A percentile compares a stretch with the other conserved stretches of the same genome.
phyloP scores from a whole-genome alignment of 2,329 filamentous ascomycete genomes.

The Ceratocystiopsis sp. region DNA sequence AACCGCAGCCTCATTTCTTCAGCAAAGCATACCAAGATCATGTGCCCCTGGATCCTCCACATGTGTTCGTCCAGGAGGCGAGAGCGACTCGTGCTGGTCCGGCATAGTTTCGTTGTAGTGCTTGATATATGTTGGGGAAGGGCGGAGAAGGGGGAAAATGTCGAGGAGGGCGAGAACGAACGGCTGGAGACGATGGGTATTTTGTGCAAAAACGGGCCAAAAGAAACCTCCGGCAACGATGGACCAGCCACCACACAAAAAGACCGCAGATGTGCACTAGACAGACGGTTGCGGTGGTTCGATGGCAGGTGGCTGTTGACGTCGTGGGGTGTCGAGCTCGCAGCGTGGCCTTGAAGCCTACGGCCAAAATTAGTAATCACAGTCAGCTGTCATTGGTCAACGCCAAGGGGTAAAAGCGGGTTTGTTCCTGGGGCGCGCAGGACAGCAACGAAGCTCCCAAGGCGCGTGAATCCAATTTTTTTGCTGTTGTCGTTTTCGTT shows the following conservation, averaged over 20 bases:
- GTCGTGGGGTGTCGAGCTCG: too few species aligned
- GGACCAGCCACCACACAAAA: constrained; percentile 3
- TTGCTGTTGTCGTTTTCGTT: constrained; percentile 1
- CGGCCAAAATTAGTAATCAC: too few species aligned
- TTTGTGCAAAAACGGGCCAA: too few species aligned
- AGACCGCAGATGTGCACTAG: neutral
- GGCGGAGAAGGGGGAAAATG: too few species aligned
- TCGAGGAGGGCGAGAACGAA: neutral
- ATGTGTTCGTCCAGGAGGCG: constrained; percentile 22
- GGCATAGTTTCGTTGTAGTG: too few species aligned
- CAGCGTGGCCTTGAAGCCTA: too few species aligned
- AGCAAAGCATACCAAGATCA: constrained; percentile 31
- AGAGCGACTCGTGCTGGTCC: too few species aligned
- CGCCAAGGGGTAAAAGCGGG: too few species aligned
- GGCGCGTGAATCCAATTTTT: constrained; percentile 5
- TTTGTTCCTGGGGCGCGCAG: neutral
- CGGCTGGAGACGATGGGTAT: too few species aligned
- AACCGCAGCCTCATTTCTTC: neutral
- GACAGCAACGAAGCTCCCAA: constrained; percentile 1
- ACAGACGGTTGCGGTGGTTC: neutral
- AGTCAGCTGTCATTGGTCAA: too few species aligned
- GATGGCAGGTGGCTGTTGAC: too few species aligned
- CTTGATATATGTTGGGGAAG: too few species aligned
- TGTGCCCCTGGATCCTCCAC: constrained; percentile 40
- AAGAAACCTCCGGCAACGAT: neutral